Evolutionary conservation across 2,329 filamentous ascomycete species (phyloP).

Genomic region (Teratosphaeria viscida): DNA sequence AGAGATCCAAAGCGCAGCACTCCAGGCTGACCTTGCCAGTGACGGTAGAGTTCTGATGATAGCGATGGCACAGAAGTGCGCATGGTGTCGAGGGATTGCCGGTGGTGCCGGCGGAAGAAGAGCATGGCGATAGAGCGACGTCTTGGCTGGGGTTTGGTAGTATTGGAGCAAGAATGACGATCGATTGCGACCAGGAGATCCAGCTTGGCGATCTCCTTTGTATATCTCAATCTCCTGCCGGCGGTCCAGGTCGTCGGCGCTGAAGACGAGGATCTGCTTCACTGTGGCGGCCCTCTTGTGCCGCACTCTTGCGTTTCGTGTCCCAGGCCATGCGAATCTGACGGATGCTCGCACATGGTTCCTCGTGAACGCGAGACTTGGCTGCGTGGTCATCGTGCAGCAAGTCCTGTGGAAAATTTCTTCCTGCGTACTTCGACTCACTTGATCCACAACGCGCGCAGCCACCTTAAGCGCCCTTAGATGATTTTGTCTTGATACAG

Average conservation of each 20-base stretch:
- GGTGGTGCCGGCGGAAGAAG: background rate
- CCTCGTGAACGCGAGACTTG: no score
- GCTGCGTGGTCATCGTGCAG: no score
- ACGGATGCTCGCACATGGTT: no score
- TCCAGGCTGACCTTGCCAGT: background rate
- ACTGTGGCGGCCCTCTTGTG: no score
- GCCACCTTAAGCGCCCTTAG: background rate
- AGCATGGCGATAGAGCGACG: background rate
- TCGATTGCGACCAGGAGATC: background rate
- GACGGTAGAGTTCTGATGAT: background rate
- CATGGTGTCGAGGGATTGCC: background rate
- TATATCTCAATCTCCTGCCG: no score
- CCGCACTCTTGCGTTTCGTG: no score
- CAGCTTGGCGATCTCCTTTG: no score
- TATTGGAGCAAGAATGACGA: background rate
- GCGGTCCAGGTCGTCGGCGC: no score
- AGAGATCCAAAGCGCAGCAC: background rate
- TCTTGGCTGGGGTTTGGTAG: background rate
- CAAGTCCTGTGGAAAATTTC: no score
- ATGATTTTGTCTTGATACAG: background rate
- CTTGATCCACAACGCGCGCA: background rate
- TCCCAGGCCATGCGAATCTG: no score
- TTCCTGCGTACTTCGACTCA: no score
- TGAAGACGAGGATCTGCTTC: no score
- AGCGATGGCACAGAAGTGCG: background rate